Base-by-base conservation (phyloP, 192 early-diverging fungal species). In the Podila epigama region DNA sequence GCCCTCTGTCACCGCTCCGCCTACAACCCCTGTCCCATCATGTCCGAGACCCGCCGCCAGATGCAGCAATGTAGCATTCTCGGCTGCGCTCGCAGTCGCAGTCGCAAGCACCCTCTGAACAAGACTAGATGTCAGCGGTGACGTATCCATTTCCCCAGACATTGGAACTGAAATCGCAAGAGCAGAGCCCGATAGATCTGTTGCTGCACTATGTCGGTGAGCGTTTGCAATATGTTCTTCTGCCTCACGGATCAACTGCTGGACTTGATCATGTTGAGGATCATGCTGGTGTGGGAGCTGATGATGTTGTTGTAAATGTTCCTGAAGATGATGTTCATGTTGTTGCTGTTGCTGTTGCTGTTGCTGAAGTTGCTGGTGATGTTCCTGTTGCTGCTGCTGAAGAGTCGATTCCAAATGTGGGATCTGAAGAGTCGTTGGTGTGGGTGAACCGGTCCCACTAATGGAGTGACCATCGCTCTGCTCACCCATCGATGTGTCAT, bases 91-190 rank as follows among this genome's bases (percentile, higher is more conserved):
- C 27, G 42, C 60, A 32, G n/a, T 20, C 7, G 44, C 44, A 10
- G n/a, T 48, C n/a, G 60, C 66, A 34, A 77, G 50, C 20, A 77
- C 73, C 12, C 73, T 35, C 51, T 77, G 73, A 8, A 77, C 73
- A 63, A 77, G 68, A 48, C 73, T 77, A 33, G 73, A 64, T 9
- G 73, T 34, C 55, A 77, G 44, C 0, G 73, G 60, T 20, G 58
- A 61, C 12, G 58, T 44, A 22, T 69, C 67, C 63, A 72, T 66
- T 28, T 68, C 73, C 0, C 27, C 29, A 0, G 73, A 57, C 60
- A 77, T 68, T 1, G 73, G 73, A 0, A 77, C 60, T 4, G 73
- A 68, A 22, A 77, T 68, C 1, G 73, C 73, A 35, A 68, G 58
- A 1, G 66, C 28, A 2, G 54, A 66, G 10, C 66, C 55, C 6